These are phyloP conservation scores for Chlamydomonas schloesseri DNA, from an alignment of 139 green algal genomes.

Conservation along the genomic window DNA sequence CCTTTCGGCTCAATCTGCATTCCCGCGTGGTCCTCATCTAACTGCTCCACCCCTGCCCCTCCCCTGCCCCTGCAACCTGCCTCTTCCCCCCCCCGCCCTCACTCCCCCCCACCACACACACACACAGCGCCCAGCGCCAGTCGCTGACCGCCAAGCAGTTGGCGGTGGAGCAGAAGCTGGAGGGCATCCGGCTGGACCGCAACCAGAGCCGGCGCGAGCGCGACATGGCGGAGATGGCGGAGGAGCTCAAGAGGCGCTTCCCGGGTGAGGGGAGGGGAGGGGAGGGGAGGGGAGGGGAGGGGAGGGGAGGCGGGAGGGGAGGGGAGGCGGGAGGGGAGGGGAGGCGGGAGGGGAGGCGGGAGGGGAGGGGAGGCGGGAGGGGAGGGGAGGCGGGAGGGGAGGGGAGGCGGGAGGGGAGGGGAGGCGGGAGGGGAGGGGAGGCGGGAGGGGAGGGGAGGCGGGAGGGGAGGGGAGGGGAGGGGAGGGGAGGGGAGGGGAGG, in stretches of 20 bases:
- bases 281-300: background rate
- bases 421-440: no score
- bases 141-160: conserved; percentile 69
- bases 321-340: background rate
- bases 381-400: background rate
- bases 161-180: conserved; percentile 76
- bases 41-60: no score
- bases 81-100: background rate
- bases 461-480: no score
- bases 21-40: no score
- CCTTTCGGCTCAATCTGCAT: no score
- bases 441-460: no score
- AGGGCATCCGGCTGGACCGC: conserved; percentile 76
- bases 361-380: no score
- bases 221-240: conserved; percentile 71
- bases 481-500: no score
- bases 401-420: no score
- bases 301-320: background rate
- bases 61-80: no score
- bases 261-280: conserved; percentile 30
- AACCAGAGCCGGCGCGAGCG: conserved; percentile 76
- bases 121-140: conserved; percentile 44
- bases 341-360: background rate
- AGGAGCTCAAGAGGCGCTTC: conserved; percentile 78
- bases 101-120: background rate